Conservation (phyloP, 148 eudicot species). For the Talinum fruticosum region DNA sequence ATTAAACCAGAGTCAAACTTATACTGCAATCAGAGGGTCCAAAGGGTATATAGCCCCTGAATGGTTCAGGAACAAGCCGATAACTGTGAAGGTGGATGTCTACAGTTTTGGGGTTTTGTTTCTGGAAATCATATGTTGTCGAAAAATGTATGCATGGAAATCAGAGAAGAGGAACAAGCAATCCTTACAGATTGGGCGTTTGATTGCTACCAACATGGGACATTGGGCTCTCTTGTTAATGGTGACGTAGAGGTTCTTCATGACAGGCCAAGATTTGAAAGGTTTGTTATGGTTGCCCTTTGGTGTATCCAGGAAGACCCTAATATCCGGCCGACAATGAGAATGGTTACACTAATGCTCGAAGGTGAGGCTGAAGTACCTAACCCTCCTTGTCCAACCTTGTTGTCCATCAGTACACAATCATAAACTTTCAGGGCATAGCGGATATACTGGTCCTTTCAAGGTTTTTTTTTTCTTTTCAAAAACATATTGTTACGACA, state of each 20-base stretch:
- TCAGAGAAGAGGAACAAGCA: neutral
- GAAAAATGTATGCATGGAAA: neutral
- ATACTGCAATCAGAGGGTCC: constrained; percentile 23
- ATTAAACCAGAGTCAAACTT: constrained; percentile 11
- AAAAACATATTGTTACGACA: too few species aligned
- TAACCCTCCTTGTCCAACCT: constrained; percentile 31
- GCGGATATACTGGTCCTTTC: too few species aligned
- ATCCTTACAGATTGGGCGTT: constrained; percentile 15
- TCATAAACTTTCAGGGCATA: too few species aligned
- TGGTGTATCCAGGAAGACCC: constrained; percentile 58
- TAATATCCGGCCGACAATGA: constrained; percentile 42
- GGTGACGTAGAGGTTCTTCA: constrained; percentile 6
- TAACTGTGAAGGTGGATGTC: constrained; percentile 26
- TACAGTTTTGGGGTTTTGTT: constrained; percentile 23
- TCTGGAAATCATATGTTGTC: constrained; percentile 15
- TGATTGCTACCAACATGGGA: constrained; percentile 4
- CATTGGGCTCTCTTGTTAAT: constrained; percentile 1
- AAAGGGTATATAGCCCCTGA: constrained; percentile 28
- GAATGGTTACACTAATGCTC: constrained; percentile 34
- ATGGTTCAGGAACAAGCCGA: constrained; percentile 24
- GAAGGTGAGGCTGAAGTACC: constrained; percentile 34
- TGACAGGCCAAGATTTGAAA: neutral
- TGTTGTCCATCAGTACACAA: constrained; percentile 12
- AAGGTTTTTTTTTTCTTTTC: too few species aligned
- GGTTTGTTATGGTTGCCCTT: constrained; percentile 25